These are phyloP conservation scores for Leptographium lundbergii DNA, from an alignment of 2,329 filamentous ascomycete genomes.

Conservation along the genomic window DNA sequence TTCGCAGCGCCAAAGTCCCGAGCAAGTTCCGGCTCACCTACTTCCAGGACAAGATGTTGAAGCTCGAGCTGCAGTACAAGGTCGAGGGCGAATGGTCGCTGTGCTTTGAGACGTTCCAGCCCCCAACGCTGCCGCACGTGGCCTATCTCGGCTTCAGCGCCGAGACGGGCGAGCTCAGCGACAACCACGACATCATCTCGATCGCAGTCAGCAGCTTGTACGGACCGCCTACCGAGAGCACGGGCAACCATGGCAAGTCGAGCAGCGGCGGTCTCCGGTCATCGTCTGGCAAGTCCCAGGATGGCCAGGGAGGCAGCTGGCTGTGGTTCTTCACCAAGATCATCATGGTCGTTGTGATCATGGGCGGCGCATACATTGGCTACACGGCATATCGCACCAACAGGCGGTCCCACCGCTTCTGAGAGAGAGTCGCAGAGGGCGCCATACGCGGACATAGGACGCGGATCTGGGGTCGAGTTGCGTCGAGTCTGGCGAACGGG, in stretches of 20 bases:
- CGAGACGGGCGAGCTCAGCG: conserved; percentile 90
- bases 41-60: conserved; percentile 89
- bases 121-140: conserved; percentile 65
- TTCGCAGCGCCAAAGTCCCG: conserved; percentile 66
- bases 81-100: conserved; percentile 72
- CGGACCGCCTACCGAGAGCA: conserved; percentile 32
- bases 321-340: conserved; percentile 66
- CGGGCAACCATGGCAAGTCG: conserved; percentile 6
- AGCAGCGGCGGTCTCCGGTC: conserved; percentile 11
- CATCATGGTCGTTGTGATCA: conserved; percentile 56
- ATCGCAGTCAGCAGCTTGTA: conserved; percentile 84
- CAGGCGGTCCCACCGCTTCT: conserved; percentile 47
- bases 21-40: conserved; percentile 86
- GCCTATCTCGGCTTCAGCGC: conserved; percentile 67
- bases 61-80: conserved; percentile 91
- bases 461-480: neutral
- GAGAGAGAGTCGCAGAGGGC: neutral
- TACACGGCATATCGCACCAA: conserved; percentile 71
- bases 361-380: conserved; percentile 69
- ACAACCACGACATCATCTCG: conserved; percentile 94
- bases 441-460: too few relatives aligned
- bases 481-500: too few relatives aligned
- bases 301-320: conserved; percentile 39
- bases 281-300: conserved; percentile 22
- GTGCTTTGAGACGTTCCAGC: conserved; percentile 67